Evolutionary conservation across 2,329 filamentous ascomycete species (phyloP), one percentile per base, ranked within the genome.

Genomic region (Scedosporium boydii): DNA sequence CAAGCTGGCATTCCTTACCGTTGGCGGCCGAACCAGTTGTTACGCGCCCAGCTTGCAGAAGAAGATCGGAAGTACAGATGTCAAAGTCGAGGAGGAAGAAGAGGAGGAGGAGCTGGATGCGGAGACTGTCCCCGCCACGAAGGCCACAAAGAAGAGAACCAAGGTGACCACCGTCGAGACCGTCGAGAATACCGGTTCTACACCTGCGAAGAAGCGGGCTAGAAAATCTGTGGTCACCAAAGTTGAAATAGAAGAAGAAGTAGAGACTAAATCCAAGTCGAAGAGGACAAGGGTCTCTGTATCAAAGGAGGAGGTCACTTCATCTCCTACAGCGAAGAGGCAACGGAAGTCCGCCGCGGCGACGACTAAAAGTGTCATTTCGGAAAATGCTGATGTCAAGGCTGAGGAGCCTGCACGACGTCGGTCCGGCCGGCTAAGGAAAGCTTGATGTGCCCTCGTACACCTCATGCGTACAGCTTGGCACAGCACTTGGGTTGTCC

Each of bases 1-100:
- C 66, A 92, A 89, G 74, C 87, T 98, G 56, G 86, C 87, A 0
- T 95, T 93, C 70, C 75, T 98, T 58, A 97, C 89, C 0, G 93
- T 98, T 0, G 93, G 93, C 0, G 93, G 93, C 1, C 81, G 95
- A 56, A 98, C 95, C 3, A 96, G 91, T 70, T 96, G 93, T 58
- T 88, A 93, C 60, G 91, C 96, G 0, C 92, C 92, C 0, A 85
- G 81, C 12, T 77, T 95, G 29, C 95, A 98, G 77, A 96, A 92
- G 78, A 96, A 96, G 79, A 82, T 74, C 0, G 66, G 64, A 62
- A 58, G 65, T 63, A 63, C 63, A 21, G 65, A 69, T 58, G 64
- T 62, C 14, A 60, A 63, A 27, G 66, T 68, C 60, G 68, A 59
- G 58, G 71, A 70, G 60, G 69, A 66, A 62, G 71, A 60, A 63